Evolutionary conservation across 116 monocot genomes (phyloP), one percentile per base, ranked within the genome.

Genomic region (Posidonia oceanica): DNA sequence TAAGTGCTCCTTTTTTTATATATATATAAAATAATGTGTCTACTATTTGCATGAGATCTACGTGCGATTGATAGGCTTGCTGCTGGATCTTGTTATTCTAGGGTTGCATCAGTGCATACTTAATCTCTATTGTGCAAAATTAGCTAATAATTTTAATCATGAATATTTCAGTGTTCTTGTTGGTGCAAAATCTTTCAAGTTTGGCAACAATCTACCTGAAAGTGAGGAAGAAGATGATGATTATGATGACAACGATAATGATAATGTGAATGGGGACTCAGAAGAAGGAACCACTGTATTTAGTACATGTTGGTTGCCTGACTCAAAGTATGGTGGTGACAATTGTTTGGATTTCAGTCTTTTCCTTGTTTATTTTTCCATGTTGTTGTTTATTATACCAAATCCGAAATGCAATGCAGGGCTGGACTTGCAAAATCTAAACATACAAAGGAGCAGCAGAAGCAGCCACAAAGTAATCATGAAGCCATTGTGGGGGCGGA

Each of bases 241-340:
- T 7, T 37, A 72, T 0, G 48, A 54, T 39, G 71, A 75, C 1
- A 66, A 77, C 23, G 41, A 65, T 2, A 42, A 51, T 17, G 66
- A 63, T 4, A 67, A 78, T n/a, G 59, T 75, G 40, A 64, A 75
- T 18, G 76, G 59, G 10, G 75, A 77, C 42, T 79, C 57, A 54
- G 84, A 86, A 67, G 94, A 86, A 71, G 96, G 78, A 55, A 78
- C 66, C 10, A 58, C 77, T 37, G 89, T 83, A 2, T 97, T 97
- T 65, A 82, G 79, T 72, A 87, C 89, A 66, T 75, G 81, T 17
- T 92, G 92, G 92, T 68, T 97, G 78, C 89, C 92, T 59, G 80
- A 79, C 52, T 73, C 85, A 66, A 97, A 80, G 70, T 69, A 83
- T 55, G 37, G 0, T 23, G 14, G 48, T 12, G 2, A 48, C 8